Conservation (phyloP, 129 eudicot species). For the Centaurea solstitialis region DNA sequence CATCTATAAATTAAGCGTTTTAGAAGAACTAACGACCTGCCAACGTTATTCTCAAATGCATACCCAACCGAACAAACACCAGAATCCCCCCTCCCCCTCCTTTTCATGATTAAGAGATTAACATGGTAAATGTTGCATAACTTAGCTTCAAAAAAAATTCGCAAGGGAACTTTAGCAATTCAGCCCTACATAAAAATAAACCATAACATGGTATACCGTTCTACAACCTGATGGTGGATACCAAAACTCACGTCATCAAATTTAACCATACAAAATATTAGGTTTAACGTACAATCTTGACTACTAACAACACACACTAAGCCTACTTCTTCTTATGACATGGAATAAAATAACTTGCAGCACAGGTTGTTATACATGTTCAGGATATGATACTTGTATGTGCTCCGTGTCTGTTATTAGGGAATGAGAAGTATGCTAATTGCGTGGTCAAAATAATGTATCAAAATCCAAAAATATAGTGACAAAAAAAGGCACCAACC, state of each 20-base stretch:
- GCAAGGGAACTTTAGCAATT: background rate
- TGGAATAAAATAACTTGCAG: background rate
- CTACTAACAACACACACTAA: background rate
- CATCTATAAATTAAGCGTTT: background rate
- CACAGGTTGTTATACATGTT: background rate
- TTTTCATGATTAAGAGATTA: too few species aligned
- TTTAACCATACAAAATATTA: background rate
- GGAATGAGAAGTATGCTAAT: background rate
- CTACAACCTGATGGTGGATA: background rate
- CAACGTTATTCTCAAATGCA: too few species aligned
- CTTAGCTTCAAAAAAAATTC: background rate
- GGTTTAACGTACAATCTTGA: background rate
- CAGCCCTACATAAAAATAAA: background rate
- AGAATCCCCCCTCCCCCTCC: too few species aligned
- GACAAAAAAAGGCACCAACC: background rate
- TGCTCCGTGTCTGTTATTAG: background rate
- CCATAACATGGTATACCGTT: background rate
- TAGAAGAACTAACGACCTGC: too few species aligned
- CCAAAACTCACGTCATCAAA: background rate
- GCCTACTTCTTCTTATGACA: constrained; percentile 15
- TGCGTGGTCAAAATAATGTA: background rate
- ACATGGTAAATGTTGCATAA: background rate
- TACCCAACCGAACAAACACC: too few species aligned
- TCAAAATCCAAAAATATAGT: background rate
- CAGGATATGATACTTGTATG: background rate